A percentile compares a stretch with the other conserved stretches of the same genome.
phyloP scores from a whole-genome alignment of 306 rosid species.

The Carpinus fangiana region DNA sequence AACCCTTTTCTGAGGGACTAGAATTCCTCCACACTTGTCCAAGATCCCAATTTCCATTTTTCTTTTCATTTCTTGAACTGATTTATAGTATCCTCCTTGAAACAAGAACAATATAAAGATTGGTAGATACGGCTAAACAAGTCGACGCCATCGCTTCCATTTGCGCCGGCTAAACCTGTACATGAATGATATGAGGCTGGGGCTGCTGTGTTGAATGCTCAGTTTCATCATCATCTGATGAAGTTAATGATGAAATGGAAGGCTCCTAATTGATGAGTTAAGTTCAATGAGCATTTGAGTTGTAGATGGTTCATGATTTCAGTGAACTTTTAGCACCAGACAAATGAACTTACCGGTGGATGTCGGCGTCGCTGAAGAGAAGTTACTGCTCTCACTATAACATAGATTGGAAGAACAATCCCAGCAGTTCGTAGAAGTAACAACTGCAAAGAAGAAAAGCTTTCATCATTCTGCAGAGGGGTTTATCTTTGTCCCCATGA shows the following conservation, averaged over 20 bases:
- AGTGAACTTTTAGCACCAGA: conserved; percentile 14
- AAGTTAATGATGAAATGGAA: conserved; percentile 41
- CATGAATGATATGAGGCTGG: conserved; percentile 50
- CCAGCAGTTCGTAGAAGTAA: conserved; percentile 59
- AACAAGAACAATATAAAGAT: conserved; percentile 23
- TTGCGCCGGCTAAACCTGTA: conserved; percentile 22
- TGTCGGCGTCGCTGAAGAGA: conserved; percentile 58
- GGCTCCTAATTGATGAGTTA: conserved; percentile 42
- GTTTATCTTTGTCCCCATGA: conserved; percentile 12
- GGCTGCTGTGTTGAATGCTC: conserved; percentile 44
- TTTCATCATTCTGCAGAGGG: conserved; percentile 11
- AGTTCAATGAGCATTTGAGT: background rate
- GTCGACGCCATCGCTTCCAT: conserved; percentile 19
- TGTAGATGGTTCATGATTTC: background rate
- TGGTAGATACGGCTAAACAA: conserved; percentile 19
- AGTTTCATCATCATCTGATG: conserved; percentile 54
- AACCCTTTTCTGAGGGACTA: background rate
- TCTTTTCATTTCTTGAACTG: background rate
- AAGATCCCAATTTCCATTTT: background rate
- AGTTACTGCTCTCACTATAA: conserved; percentile 56
- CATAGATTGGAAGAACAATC: conserved; percentile 65
- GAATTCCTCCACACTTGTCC: background rate
- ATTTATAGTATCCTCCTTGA: conserved; percentile 17
- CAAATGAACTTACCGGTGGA: conserved; percentile 46
- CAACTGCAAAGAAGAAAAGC: conserved; percentile 47